A percentile compares a stretch with the other conserved stretches of the same genome.
These are phyloP conservation scores for Coemansia sp. DNA, from an alignment of 192 early-diverging fungal genomes.

Conservation along the genomic window DNA sequence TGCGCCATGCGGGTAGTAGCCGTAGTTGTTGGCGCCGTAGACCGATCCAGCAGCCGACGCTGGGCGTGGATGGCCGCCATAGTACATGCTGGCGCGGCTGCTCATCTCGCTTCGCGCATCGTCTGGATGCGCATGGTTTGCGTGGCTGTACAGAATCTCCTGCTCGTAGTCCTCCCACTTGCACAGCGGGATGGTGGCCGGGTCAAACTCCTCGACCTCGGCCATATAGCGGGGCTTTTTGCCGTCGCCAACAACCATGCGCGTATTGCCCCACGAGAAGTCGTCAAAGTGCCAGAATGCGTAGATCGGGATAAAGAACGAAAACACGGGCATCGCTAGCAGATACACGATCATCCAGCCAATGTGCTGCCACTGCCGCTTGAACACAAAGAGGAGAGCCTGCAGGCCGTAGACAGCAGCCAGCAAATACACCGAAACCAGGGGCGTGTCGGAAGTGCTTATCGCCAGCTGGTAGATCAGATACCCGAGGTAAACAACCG, in stretches of 20 bases:
- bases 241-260: slow-evolving; percentile 86
- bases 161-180: slow-evolving; percentile 85
- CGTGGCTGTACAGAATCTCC: slow-evolving; percentile 50
- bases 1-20: slow-evolving; percentile 41
- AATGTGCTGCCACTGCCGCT: slow-evolving; percentile 91
- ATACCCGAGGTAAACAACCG: slow-evolving; percentile 88
- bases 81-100: slow-evolving; percentile 59
- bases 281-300: slow-evolving; percentile 99
- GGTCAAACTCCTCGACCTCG: slow-evolving; percentile 78
- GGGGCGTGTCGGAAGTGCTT: slow-evolving; percentile 66
- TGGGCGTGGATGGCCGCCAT: slow-evolving; percentile 47
- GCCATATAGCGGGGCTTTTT: slow-evolving; percentile 64
- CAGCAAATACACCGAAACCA: slow-evolving; percentile 84
- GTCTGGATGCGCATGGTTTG: slow-evolving; percentile 39
- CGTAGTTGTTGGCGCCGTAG: slow-evolving; percentile 48
- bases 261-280: slow-evolving; percentile 99
- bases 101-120: slow-evolving; percentile 57
- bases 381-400: slow-evolving; percentile 85
- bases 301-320: slow-evolving; percentile 87
- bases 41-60: slow-evolving; percentile 51
- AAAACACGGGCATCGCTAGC: slow-evolving; percentile 89
- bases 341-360: slow-evolving; percentile 99
- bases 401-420: slow-evolving; percentile 90
- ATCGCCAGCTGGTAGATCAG: slow-evolving; percentile 71
- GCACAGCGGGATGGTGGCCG: slow-evolving; percentile 74